Evolutionary conservation across 1,139 yeast species (phyloP).

Genomic region (Blastobotrys ciferrii): DNA sequence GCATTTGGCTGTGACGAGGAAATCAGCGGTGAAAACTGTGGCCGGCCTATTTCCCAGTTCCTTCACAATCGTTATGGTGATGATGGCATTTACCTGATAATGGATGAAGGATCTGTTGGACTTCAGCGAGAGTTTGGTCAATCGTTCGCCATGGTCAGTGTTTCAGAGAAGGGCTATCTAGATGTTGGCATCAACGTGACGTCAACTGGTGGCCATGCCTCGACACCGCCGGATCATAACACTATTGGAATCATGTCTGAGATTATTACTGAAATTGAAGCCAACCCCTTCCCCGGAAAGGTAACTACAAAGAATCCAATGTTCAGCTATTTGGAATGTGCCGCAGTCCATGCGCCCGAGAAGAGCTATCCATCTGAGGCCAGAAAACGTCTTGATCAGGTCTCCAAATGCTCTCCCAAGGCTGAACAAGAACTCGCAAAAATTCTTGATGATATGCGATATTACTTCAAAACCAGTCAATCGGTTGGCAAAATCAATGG

Average conservation of each 20-base stretch:
- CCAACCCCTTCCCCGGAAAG: constrained; percentile 45
- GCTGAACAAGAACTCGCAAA: constrained; percentile 41
- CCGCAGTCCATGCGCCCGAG: constrained; percentile 25
- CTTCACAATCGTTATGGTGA: constrained; percentile 53
- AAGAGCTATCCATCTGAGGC: constrained; percentile 9
- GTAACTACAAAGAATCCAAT: constrained; percentile 54
- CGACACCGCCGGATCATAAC: constrained; percentile 68
- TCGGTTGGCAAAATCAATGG: constrained; percentile 67
- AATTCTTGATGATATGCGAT: constrained; percentile 32
- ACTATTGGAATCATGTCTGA: constrained; percentile 66
- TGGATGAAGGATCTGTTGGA: constrained; percentile 61
- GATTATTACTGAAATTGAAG: constrained; percentile 52
- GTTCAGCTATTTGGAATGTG: constrained; percentile 43
- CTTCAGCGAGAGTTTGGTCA: constrained; percentile 44
- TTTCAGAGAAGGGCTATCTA: constrained; percentile 67
- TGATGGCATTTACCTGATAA: constrained; percentile 52
- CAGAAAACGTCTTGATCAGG: constrained; percentile 18
- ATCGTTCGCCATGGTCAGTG: constrained; percentile 56
- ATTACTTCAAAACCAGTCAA: constrained; percentile 57
- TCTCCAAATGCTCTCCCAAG: constrained; percentile 18
- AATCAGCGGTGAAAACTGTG: constrained; percentile 54
- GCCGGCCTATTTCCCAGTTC: constrained; percentile 44
- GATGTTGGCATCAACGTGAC: constrained; percentile 51
- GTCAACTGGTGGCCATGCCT: constrained; percentile 75
- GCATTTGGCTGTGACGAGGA: constrained; percentile 78